Evolutionary conservation across 2,329 filamentous ascomycete genomes (phyloP), one percentile per base, ranked within the genome.

Genomic region (Trichoderma citrinoviride): DNA sequence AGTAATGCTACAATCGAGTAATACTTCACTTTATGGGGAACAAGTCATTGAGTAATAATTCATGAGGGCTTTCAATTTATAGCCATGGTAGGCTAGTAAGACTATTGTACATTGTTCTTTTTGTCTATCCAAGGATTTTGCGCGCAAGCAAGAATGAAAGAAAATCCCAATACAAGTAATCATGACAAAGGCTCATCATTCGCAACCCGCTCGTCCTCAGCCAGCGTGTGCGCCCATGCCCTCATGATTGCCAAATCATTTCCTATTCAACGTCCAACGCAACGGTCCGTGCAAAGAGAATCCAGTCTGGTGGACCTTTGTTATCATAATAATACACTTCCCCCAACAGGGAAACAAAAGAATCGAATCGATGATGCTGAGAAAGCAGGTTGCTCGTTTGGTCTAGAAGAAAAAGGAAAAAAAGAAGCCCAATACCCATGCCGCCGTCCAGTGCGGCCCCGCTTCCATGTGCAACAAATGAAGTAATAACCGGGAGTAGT

Each of bases 261-360:
- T 47, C 55, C 23, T 40, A 15, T 41, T 55, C 25, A 15, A 33
- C 17, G 10, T 40, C 12, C n/a, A 60, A 60, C 29, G 47, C 46
- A 61, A 41, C 50, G 46, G 57, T 43, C 57, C 57, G 54, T 56
- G 10, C 14, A 23, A 27, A 50, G 23, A 41, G 49, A 40, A 61
- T 53, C 47, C 58, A 61, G 47, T 61, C 58, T 61, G 33, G 47
- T 27, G 58, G 49, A 61, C 58, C 57, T 21, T 43, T 60, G 23
- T 33, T 58, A 4, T 57, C 12, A 41, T 61, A 49, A 43, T 61
- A 61, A 61, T 61, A 61, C 57, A 61, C 19, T 52, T 61, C 33
- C 40, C 58, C 15, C 21, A 15, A 52, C 15, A 61, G 44, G 33
- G 33, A 29, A 52, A 27, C 27, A 29, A 21, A 21, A 33, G 57